These are phyloP conservation scores for Tulasnella sp. DNA, from an alignment of 768 basidiomycete genomes.

Conservation along the genomic window DNA sequence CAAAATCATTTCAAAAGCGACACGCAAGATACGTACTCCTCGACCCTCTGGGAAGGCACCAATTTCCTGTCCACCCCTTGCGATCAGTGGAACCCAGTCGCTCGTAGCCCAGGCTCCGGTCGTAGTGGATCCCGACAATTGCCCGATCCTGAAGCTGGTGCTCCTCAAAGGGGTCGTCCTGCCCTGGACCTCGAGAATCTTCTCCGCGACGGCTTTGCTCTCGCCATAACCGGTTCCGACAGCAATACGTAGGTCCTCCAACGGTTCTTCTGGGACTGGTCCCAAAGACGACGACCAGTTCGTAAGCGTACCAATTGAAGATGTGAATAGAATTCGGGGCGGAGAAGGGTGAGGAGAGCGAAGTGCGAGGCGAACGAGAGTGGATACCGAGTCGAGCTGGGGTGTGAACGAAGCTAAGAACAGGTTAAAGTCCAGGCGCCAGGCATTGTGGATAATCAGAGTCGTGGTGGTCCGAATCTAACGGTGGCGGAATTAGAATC, in stretches of 20 bases:
- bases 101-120: conserved; percentile 34
- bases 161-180: conserved; percentile 26
- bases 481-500: too few species aligned
- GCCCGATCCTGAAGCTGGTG: conserved; percentile 33
- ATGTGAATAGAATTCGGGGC: conserved; percentile 16
- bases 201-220: conserved; percentile 31
- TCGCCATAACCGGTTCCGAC: conserved; percentile 14
- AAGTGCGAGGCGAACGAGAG: conserved; percentile 17
- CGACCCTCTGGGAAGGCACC: not conserved
- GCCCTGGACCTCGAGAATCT: conserved; percentile 30
- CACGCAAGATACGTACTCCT: not conserved
- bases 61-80: conserved; percentile 25
- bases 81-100: conserved; percentile 39
- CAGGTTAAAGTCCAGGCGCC: conserved; percentile 21
- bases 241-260: conserved; percentile 1
- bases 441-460: conserved; percentile 16
- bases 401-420: conserved; percentile 15
- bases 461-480: conserved; percentile 8
- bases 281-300: conserved; percentile 3
- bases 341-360: conserved; percentile 6
- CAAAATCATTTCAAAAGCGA: too few species aligned
- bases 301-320: conserved; percentile 13
- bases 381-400: conserved; percentile 9
- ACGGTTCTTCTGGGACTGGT: conserved; percentile 11
- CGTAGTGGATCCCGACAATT: conserved; percentile 27